Evolutionary conservation across 1,284 basidiomycete species (phyloP), one percentile per base, ranked within the genome.

Genomic region (Microbotryum violaceum): DNA sequence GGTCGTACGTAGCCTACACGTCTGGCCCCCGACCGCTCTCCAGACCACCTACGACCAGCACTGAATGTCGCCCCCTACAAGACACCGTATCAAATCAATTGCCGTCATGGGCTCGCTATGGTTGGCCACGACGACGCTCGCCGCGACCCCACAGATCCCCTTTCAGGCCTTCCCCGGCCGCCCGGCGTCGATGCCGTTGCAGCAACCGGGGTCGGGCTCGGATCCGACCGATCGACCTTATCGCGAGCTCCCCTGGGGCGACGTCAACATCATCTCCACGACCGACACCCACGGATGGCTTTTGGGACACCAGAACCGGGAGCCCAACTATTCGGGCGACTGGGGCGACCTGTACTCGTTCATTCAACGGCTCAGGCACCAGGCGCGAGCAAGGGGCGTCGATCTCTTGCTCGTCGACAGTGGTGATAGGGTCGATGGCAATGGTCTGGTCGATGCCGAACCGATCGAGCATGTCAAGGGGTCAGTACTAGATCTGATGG

Each of bases 321-420:
- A 73, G 50, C 60, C 66, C 1, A 54, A 51, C 58, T 72, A 67
- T 52, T 67, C 63, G 4, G 72, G 70, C 5, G 70, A 72, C 49
- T 70, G 70, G 58, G 72, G 71, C 21, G 72, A 73, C 55, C 61
- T 70, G 12, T 66, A 62, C 57, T 68, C 67, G 33, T 73, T 73
- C 56, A 31, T n/a, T 47, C 27, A 20, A 42, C 31, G 12, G 18
- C 23, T 53, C 20, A 53, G 20, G 33, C 6, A 55, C 4, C 29
- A 57, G 21, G 68, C 68, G 16, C 49, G 58, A 12, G 44, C 62
- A 29, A 27, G 63, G 14, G 69, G 66, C 10, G 70, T 70, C 21
- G 72, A 73, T 57, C 61, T 73, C 2, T 51, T 73, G 8, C 49
- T 73, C 31, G 70, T 73, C 46, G 72, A 73, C 51, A 57, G 59